Evolutionary conservation across 2,329 filamentous ascomycete species (phyloP).

Genomic region (Ascochyta lentis): DNA sequence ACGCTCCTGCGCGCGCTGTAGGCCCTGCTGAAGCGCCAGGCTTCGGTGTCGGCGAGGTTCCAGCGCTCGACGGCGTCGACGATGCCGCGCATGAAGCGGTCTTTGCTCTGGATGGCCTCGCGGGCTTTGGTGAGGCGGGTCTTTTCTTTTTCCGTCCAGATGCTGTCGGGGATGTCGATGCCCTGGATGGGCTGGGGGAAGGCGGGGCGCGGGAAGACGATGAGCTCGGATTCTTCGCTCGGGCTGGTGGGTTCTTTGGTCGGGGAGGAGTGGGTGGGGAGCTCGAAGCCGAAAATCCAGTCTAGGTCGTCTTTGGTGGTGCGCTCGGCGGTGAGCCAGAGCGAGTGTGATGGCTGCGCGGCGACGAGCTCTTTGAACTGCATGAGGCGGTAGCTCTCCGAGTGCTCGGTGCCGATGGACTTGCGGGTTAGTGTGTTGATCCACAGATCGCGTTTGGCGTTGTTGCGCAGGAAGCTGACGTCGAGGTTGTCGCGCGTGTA

Average conservation of each 20-base stretch:
- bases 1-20: conserved; percentile 68
- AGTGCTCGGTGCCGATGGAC: conserved; percentile 68
- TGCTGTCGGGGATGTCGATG: conserved; percentile 57
- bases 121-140: conserved; percentile 62
- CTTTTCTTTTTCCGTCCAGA: conserved; percentile 63
- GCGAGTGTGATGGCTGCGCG: conserved; percentile 64
- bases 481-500: conserved; percentile 58
- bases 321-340: conserved; percentile 82
- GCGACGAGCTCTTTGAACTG: conserved; percentile 84
- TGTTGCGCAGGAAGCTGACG: conserved; percentile 56
- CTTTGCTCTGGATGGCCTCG: conserved; percentile 46
- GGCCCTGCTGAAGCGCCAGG: conserved; percentile 76
- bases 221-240: conserved; percentile 63
- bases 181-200: conserved; percentile 58
- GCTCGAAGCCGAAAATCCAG: conserved; percentile 87
- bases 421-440: conserved; percentile 73
- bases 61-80: conserved; percentile 57
- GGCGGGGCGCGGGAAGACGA: conserved; percentile 51
- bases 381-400: conserved; percentile 70
- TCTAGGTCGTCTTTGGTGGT: conserved; percentile 73
- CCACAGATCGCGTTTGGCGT: conserved; percentile 80
- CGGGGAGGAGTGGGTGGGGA: conserved; percentile 66
- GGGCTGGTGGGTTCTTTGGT: conserved; percentile 64
- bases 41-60: conserved; percentile 74
- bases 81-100: conserved; percentile 35